Percentiles rank a stretch among this genome's conserved stretches.
Evolutionary conservation across 495 filamentous ascomycete genomes (phyloP).

Genomic region (Neurospora cerealis): DNA sequence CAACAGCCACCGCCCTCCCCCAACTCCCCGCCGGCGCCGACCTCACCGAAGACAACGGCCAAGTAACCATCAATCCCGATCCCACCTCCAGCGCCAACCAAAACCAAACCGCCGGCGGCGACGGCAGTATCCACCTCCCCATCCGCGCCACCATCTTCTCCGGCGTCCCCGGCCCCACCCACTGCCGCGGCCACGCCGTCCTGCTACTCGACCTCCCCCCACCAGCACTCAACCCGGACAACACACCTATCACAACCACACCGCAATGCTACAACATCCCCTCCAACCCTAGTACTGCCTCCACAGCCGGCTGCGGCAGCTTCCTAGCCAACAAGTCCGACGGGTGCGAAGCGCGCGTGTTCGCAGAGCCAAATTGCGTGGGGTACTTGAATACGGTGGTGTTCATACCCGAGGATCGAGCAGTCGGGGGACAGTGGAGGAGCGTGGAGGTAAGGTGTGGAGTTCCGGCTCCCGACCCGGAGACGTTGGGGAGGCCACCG

Average conservation of each 20-base stretch:
- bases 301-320: slow-evolving; percentile 19
- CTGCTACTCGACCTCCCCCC: slow-evolving; percentile 16
- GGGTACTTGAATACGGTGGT: slow-evolving; percentile 31
- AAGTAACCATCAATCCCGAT: slow-evolving; percentile 25
- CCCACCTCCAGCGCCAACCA: slow-evolving; percentile 11
- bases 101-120: slow-evolving; percentile 9
- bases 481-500: slow-evolving; percentile 8
- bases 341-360: slow-evolving; percentile 32
- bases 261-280: slow-evolving; percentile 27
- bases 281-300: background rate
- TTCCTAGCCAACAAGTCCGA: slow-evolving; percentile 28
- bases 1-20: background rate
- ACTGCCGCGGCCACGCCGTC: slow-evolving; percentile 26
- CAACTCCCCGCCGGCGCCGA: slow-evolving; percentile 12
- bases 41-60: slow-evolving; percentile 20
- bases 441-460: slow-evolving; percentile 31
- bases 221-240: slow-evolving; percentile 3
- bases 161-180: slow-evolving; percentile 26
- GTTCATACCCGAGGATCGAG: slow-evolving; percentile 25
- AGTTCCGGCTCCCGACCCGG: slow-evolving; percentile 12
- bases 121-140: slow-evolving; percentile 5
- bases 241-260: slow-evolving; percentile 5
- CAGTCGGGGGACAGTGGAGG: slow-evolving; percentile 25
- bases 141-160: slow-evolving; percentile 28
- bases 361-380: slow-evolving; percentile 25